These are phyloP conservation scores for Gomphus bonarii DNA, from an alignment of 1,284 basidiomycete genomes.

Conservation along the genomic window DNA sequence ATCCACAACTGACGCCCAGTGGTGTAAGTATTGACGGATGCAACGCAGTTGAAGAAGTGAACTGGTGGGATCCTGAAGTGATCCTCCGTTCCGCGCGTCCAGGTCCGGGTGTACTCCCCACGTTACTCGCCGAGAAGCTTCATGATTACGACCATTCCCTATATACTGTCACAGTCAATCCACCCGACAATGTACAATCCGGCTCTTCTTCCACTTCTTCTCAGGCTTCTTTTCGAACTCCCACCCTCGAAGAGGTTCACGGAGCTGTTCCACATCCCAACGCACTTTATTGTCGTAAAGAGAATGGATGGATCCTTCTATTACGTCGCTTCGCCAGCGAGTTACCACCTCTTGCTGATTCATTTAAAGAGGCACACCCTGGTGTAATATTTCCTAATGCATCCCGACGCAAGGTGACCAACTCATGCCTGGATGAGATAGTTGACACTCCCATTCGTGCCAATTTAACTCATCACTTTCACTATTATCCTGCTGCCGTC, in stretches of 20 bases:
- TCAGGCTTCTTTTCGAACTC: slow-evolving; percentile 22
- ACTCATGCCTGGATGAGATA: slow-evolving; percentile 39
- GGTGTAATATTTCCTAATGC: slow-evolving; percentile 41
- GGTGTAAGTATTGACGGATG: slow-evolving; percentile 13
- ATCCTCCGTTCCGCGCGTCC: slow-evolving; percentile 38
- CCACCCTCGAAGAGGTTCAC: slow-evolving; percentile 47
- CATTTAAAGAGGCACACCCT: slow-evolving; percentile 33
- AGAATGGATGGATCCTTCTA: slow-evolving; percentile 71
- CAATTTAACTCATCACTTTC: slow-evolving; percentile 72
- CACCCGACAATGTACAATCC: slow-evolving; percentile 22
- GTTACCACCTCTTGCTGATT: slow-evolving; percentile 46
- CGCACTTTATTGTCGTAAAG: slow-evolving; percentile 68
- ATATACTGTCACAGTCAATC: slow-evolving; percentile 45
- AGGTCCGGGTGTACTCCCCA: slow-evolving; percentile 57
- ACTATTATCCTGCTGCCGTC: slow-evolving; percentile 56
- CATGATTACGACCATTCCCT: slow-evolving; percentile 63
- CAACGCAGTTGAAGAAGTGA: slow-evolving; percentile 38
- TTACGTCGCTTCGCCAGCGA: slow-evolving; percentile 52
- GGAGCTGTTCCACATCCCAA: slow-evolving; percentile 66
- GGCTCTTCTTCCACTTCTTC: slow-evolving; percentile 13
- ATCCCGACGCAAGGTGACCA: slow-evolving; percentile 34
- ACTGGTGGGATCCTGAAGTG: slow-evolving; percentile 53
- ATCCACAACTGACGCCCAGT: not conserved
- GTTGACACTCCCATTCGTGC: slow-evolving; percentile 32
- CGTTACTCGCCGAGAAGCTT: slow-evolving; percentile 48